Evolutionary conservation across 2,329 filamentous ascomycete genomes (phyloP).

Genomic region (Fusarium sp.): DNA sequence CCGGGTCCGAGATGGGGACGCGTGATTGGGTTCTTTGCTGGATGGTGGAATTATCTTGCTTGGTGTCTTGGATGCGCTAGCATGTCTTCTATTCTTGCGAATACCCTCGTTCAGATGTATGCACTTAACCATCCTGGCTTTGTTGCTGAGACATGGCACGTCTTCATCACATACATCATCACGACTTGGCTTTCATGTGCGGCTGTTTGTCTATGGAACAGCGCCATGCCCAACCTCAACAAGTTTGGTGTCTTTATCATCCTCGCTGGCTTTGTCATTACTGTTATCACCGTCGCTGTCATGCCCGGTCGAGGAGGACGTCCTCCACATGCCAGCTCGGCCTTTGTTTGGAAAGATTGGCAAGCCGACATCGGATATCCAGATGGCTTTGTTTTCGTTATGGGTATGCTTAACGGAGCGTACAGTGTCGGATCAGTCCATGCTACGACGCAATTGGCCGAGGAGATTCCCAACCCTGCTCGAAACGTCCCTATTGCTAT

Average conservation of each 20-base stretch:
- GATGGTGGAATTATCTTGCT: constrained; percentile 63
- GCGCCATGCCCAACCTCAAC: constrained; percentile 66
- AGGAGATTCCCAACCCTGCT: constrained; percentile 71
- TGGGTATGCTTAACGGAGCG: constrained; percentile 73
- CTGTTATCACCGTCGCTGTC: constrained; percentile 68
- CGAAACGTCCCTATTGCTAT: constrained; percentile 70
- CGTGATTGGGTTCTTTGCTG: constrained; percentile 62
- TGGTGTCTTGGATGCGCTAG: constrained; percentile 59
- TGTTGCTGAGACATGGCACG: constrained; percentile 58
- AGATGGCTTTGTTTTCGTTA: constrained; percentile 59
- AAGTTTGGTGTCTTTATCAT: constrained; percentile 67
- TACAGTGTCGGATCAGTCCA: constrained; percentile 78
- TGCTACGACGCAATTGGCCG: constrained; percentile 74
- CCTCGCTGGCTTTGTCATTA: constrained; percentile 68
- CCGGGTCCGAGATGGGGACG: constrained; percentile 67
- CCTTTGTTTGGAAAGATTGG: constrained; percentile 61
- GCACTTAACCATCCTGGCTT: constrained; percentile 59
- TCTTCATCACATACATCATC: constrained; percentile 60
- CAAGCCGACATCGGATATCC: constrained; percentile 58
- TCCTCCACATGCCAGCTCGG: constrained; percentile 51
- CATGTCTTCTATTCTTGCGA: constrained; percentile 60
- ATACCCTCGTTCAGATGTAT: constrained; percentile 62
- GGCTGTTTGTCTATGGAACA: constrained; percentile 68
- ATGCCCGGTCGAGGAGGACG: constrained; percentile 60
- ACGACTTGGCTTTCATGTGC: constrained; percentile 58